Percentiles rank a stretch among this genome's conserved stretches.
Conservation (phyloP, 169 alveolate species). For the Plasmodium knowlesi region DNA sequence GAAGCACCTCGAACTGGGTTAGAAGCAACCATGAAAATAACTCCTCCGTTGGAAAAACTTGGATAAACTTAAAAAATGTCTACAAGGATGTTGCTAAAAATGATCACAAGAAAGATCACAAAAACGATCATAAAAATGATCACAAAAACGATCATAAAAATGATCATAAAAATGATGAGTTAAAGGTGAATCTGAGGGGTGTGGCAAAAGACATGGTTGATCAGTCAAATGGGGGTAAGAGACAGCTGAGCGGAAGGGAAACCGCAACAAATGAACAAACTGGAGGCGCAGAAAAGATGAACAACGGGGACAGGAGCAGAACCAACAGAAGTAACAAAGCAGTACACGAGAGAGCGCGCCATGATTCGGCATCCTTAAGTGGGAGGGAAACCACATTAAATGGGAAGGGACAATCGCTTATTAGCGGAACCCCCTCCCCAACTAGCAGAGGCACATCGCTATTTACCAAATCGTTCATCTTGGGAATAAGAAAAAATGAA, state of each 20-base stretch:
- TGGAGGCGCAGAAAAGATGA: not conserved
- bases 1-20: not conserved
- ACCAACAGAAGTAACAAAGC: not conserved
- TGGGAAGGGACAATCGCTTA: not conserved
- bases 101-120: no score
- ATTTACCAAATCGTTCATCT: not conserved
- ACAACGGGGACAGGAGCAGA: not conserved
- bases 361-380: not conserved
- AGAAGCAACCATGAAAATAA: not conserved
- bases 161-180: not conserved
- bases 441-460: not conserved
- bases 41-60: not conserved
- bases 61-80: constrained; percentile 1
- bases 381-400: not conserved
- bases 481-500: constrained; percentile 27
- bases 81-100: not conserved
- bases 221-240: not conserved
- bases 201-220: not conserved
- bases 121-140: no score
- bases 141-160: not conserved
- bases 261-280: not conserved
- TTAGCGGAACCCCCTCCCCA: not conserved
- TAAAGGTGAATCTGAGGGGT: not conserved
- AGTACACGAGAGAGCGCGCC: not conserved
- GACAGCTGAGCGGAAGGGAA: not conserved